Conservation (phyloP, 1,139 yeast species). For the Debaryomyces fabryi region DNA sequence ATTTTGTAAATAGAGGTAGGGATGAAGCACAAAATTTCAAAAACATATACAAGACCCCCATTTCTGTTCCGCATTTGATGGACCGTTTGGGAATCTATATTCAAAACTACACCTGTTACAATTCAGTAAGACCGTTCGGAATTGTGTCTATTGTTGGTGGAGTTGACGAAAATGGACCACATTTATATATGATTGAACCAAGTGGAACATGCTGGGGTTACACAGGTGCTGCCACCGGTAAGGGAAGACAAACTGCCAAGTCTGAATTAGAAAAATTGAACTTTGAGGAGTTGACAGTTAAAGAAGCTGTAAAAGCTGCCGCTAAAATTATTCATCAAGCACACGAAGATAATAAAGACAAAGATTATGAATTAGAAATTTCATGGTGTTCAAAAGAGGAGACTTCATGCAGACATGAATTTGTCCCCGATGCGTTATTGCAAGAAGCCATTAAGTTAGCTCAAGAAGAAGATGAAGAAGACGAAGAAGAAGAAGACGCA, state of each 20-base stretch:
- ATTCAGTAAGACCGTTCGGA: slow-evolving; percentile 97
- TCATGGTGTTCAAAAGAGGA: slow-evolving; percentile 78
- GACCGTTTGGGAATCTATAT: slow-evolving; percentile 90
- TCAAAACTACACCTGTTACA: slow-evolving; percentile 93
- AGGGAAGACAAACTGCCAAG: slow-evolving; percentile 96
- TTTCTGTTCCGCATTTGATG: slow-evolving; percentile 80
- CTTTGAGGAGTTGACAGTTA: slow-evolving; percentile 64
- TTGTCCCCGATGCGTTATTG: slow-evolving; percentile 75
- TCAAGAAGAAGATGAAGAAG: slow-evolving; percentile 79
- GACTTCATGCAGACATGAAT: slow-evolving; percentile 80
- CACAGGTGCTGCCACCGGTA: slow-evolving; percentile 96
- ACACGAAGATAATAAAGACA: slow-evolving; percentile 97
- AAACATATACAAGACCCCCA: slow-evolving; percentile 72
- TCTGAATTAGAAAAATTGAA: slow-evolving; percentile 93
- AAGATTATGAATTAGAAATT: slow-evolving; percentile 93
- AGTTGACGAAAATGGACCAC: slow-evolving; percentile 84
- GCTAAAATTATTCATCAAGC: slow-evolving; percentile 92
- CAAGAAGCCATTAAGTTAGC: slow-evolving; percentile 84
- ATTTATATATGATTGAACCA: slow-evolving; percentile 95
- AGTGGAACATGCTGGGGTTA: slow-evolving; percentile 98
- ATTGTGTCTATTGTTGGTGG: slow-evolving; percentile 92
- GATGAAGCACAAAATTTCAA: slow-evolving; percentile 87
- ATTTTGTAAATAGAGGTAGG: slow-evolving; percentile 87
- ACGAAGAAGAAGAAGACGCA: slow-evolving; percentile 50
- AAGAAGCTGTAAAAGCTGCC: slow-evolving; percentile 89